Base-by-base conservation (phyloP, 2,329 filamentous ascomycete species). In the Madurella mycetomatis region DNA sequence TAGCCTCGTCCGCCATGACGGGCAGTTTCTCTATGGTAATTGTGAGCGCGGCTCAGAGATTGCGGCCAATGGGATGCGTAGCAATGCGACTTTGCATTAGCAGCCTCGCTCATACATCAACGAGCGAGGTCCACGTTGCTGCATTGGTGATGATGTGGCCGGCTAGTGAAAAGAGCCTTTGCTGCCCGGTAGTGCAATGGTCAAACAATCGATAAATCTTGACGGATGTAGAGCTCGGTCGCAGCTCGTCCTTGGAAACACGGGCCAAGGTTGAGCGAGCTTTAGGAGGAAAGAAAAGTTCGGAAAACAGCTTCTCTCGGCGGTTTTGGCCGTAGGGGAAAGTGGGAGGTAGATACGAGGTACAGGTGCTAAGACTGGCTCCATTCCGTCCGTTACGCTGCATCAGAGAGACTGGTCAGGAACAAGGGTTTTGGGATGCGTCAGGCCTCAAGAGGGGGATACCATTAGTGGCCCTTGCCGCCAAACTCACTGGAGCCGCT, bases 41-140 rank as follows among this genome's bases (percentile, higher is more conserved):
- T 44, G 50, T 37, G 40, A 16, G 32, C 39, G 31, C 32, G 50
- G 44, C 18, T 41, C 18, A 15, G 19, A 2, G 9, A 16, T 17
- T 12, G 13, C 25, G 19, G 31, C 54, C 46, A 52, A 49, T 54
- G 32, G 30, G 19, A 31, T 18, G 7, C 17, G 39, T 44, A 47
- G 17, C 16, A 37, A 17, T 5, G 19, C 16, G 12, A 12, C 19
- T 34, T 15, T 15, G 16, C 11, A 41, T n/a, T n/a, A 8, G n/a
- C 40, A 47, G 39, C 31, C 42, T 47, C 15, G 30, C 30, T 37
- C 37, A 19, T 30, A 13, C 30, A 52, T 49, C 40, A 49, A 54
- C 44, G 41, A 52, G 37, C 50, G 45, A 32, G 17, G 46, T 46
- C 54, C 54, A 56, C 54, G 54, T 48, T 49, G 52, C 56, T 34